Percentiles rank a stretch among this genome's conserved stretches.
Evolutionary conservation across 2,329 filamentous ascomycete genomes (phyloP).

Genomic region (Xylaria sp.): DNA sequence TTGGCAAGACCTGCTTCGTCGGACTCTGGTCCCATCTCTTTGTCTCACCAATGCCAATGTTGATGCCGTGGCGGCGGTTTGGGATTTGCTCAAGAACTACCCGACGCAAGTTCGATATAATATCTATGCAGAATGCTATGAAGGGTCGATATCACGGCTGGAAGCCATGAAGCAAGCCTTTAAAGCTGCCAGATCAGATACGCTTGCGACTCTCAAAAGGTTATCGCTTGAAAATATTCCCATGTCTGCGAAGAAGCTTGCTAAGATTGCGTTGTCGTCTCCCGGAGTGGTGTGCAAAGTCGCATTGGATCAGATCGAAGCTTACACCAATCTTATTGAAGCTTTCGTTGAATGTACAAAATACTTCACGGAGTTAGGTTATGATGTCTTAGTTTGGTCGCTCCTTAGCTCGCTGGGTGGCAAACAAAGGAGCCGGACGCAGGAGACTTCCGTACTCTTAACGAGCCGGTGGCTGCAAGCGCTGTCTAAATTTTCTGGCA

Average conservation of each 20-base stretch:
- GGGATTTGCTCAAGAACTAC: conserved; percentile 82
- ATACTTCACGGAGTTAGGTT: conserved; percentile 92
- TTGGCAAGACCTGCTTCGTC: conserved; percentile 86
- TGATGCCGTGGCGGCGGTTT: conserved; percentile 85
- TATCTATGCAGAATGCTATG: conserved; percentile 94
- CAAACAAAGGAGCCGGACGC: conserved; percentile 70
- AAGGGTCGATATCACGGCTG: conserved; percentile 77
- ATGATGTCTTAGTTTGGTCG: conserved; percentile 93
- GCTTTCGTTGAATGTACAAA: conserved; percentile 93
- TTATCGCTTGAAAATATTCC: conserved; percentile 87
- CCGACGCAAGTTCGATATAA: conserved; percentile 81
- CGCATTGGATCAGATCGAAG: conserved; percentile 89
- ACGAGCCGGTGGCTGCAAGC: conserved; percentile 94
- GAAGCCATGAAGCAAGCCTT: conserved; percentile 84
- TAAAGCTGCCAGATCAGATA: conserved; percentile 78
- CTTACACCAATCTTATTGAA: conserved; percentile 93
- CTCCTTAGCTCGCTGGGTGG: conserved; percentile 77
- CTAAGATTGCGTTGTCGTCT: conserved; percentile 90
- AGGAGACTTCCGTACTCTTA: conserved; percentile 71
- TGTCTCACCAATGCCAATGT: conserved; percentile 88
- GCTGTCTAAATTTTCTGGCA: conserved; percentile 88
- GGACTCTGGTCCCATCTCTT: conserved; percentile 86
- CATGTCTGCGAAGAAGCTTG: conserved; percentile 86
- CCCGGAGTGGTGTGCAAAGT: conserved; percentile 92
- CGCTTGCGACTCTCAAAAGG: conserved; percentile 86